Base-by-base conservation (phyloP, 129 eudicot genomes). In the Lactuca sativa region DNA sequence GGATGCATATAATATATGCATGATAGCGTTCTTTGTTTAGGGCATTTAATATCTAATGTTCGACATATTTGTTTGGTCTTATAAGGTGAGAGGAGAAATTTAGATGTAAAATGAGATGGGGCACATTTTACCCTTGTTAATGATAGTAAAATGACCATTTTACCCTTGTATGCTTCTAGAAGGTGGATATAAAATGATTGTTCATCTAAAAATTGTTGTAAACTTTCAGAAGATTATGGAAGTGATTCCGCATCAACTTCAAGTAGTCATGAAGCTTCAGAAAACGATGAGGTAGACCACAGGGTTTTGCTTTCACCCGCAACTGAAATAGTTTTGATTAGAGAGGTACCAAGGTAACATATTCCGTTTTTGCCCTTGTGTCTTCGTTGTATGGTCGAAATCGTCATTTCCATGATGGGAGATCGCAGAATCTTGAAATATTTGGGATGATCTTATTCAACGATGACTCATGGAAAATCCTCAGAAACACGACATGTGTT, bases 311-410 rank as follows among this genome's bases (percentile, higher is more conserved):
- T 86, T 55, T 81, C 89, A 30, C 62, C 73, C 0, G 74, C 81
- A 0, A 54, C 79, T 18, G 96, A 89, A 53, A 72, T 85, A 30
- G 67, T 86, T 18, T 86, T 89, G 56, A 86, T 89, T 53, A 89
- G 70, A 82, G 96, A 79, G 77, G 73, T 58, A 9, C 69, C 70
- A 3, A 81, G 79, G 81, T 86, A 52, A 51, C 18, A 51, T 51
- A 53, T 53, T 17, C 18, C 58, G 15, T 1, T 17, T 53, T 53
- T 17, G 58, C 4, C 58, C 48, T 14, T 14, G 5, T 25, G 70
- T 37, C 21, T 57, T 47, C 18, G 49, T 58, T 59, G 33, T 59
- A 65, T 56, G 11, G 62, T 67, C 52, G 53, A 36, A 16, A 15
- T 47, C 72, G 12, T 67, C 51, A 15, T 53, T 53, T 17, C 30